These are phyloP conservation scores for Canavalia ensiformis DNA, from an alignment of 306 rosid species.

Conservation along the genomic window DNA sequence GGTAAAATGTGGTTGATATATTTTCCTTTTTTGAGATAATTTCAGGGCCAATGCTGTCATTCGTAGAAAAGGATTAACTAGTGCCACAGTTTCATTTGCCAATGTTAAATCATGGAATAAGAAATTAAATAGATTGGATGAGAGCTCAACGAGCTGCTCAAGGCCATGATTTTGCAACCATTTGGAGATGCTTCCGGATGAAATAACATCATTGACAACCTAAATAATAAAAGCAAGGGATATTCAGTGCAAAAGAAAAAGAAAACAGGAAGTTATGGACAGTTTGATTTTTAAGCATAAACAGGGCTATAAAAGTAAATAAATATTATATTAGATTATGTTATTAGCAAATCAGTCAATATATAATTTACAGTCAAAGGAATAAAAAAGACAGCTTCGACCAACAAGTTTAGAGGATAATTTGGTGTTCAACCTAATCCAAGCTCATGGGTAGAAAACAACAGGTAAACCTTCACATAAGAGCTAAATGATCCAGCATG, in stretches of 20 bases:
- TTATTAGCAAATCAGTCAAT: conserved; percentile 25
- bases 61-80: conserved; percentile 65
- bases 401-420: conserved; percentile 19
- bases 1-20: conserved; percentile 79
- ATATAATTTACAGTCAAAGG: conserved; percentile 7
- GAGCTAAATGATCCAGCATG: conserved; percentile 7
- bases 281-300: conserved; percentile 25
- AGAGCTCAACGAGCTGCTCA: conserved; percentile 84
- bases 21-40: conserved; percentile 75
- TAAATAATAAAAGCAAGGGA: conserved; percentile 46
- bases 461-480: not conserved
- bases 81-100: conserved; percentile 53
- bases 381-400: conserved; percentile 5
- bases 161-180: conserved; percentile 85
- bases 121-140: conserved; percentile 66
- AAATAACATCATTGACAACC: conserved; percentile 76
- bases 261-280: conserved; percentile 13
- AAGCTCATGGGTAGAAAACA: not conserved
- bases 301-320: conserved; percentile 12
- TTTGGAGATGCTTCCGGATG: conserved; percentile 65
- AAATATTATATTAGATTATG: not conserved
- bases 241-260: conserved; percentile 33
- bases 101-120: conserved; percentile 56
- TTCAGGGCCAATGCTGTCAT: conserved; percentile 61
- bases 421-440: conserved; percentile 16